Conservation (phyloP, 1,139 yeast genomes). For the Diutina pseudorugosa region DNA sequence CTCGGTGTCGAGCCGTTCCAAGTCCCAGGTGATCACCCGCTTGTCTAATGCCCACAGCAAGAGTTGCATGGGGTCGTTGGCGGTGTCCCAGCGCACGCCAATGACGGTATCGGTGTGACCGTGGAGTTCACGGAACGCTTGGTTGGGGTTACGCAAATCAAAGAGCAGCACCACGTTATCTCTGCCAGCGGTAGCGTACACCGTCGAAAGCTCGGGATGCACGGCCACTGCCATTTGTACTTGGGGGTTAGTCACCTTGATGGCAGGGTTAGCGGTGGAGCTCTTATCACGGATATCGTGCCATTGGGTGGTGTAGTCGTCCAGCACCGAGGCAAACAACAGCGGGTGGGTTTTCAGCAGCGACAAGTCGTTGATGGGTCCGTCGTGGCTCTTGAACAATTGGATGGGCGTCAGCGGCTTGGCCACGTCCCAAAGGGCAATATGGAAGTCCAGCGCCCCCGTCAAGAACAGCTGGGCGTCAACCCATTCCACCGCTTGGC, state of each 20-base stretch:
- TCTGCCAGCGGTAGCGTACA: constrained; percentile 42
- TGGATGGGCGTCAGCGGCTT: constrained; percentile 31
- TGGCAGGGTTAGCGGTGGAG: constrained; percentile 8
- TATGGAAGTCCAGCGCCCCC: constrained; percentile 54
- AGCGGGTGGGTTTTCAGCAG: constrained; percentile 35
- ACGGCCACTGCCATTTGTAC: constrained; percentile 39
- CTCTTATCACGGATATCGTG: constrained; percentile 50
- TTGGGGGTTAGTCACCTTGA: constrained; percentile 16
- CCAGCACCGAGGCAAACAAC: constrained; percentile 62
- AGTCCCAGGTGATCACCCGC: constrained; percentile 39
- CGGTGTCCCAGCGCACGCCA: constrained; percentile 27
- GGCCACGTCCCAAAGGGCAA: constrained; percentile 58
- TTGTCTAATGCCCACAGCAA: constrained; percentile 40
- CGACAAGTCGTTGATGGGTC: constrained; percentile 44
- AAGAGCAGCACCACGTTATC: constrained; percentile 38
- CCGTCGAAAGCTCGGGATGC: constrained; percentile 30
- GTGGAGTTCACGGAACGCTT: constrained; percentile 35
- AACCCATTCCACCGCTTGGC: constrained; percentile 62
- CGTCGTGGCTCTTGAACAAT: constrained; percentile 32
- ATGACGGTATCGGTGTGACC: constrained; percentile 36
- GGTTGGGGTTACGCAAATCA: constrained; percentile 36
- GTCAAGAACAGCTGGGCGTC: constrained; percentile 38
- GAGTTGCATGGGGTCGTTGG: constrained; percentile 23
- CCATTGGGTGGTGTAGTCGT: constrained; percentile 54
- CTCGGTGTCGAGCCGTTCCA: constrained; percentile 33